Base-by-base conservation (phyloP, 345 rosid species). In the Eucalyptus viminalis region DNA sequence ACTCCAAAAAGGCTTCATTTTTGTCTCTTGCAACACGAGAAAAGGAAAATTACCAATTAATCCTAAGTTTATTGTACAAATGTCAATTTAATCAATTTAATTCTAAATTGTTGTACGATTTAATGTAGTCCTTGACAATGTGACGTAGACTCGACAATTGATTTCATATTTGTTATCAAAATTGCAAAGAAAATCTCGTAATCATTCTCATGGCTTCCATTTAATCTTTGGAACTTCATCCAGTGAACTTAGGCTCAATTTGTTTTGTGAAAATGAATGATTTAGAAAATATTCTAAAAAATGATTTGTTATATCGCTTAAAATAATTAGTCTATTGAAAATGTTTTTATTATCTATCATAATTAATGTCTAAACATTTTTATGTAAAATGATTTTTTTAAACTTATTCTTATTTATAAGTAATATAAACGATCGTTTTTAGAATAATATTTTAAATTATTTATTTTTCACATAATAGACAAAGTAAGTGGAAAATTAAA, bases 61-160 rank as follows among this genome's bases (percentile, higher is more conserved):
- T 14, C 76, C 17, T n/a, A 65, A 65, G 5, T 5, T 65, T n/a
- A 14, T 13, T 13, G 0, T 27, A 29, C 34, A n/a, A 8, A 65
- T 65, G 11, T 7, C 21, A 7, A 65, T 65, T 65, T 62, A 29
- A 12, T 14, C 17, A 62, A 62, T 62, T 62, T 7, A 7, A 65
- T 14, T 9, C 21, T 14, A 14, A 65, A 65, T 2, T n/a, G 5
- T 65, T 65, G 3, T n/a, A 15, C 3, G 1, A n/a, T n/a, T 15
- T 29, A 65, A 65, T 65, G 13, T 65, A 65, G 19, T 65, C 3
- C 17, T 65, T 14, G 37, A 14, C 76, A 65, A n/a, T 14, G 58
- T 60, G n/a, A 27, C 0, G 7, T 8, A 12, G 4, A 0, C 31
- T 60, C 4, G 3, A n/a, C 76, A 14, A n/a, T 65, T 65, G 6